Evolutionary conservation across 2,329 filamentous ascomycete species (phyloP).

Genomic region (Epichloe amarillans): DNA sequence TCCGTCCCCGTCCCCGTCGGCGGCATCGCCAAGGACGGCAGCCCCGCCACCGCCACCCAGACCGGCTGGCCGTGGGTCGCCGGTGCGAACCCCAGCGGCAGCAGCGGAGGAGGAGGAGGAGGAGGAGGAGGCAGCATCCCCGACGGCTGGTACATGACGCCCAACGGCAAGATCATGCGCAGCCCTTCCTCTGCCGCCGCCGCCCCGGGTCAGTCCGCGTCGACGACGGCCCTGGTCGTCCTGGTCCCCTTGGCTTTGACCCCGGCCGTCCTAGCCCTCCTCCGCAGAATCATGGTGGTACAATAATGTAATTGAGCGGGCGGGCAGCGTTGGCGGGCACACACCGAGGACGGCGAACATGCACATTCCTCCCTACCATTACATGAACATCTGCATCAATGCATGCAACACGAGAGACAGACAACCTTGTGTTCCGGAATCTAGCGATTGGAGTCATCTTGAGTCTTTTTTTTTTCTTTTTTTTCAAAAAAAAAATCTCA

Average conservation of each 20-base stretch:
- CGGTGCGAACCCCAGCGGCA: slow-evolving; percentile 34
- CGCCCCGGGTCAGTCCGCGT: neutral
- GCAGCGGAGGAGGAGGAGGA: too few species aligned
- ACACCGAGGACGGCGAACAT: neutral
- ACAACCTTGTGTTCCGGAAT: neutral
- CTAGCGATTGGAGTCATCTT: neutral
- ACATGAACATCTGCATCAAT: neutral
- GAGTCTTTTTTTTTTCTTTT: neutral
- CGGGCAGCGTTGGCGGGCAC: neutral
- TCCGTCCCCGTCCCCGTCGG: slow-evolving; percentile 57
- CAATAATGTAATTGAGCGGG: neutral
- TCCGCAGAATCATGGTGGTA: slow-evolving; percentile 4
- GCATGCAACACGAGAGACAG: neutral
- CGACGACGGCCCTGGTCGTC: slow-evolving; percentile 12
- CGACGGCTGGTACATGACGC: slow-evolving; percentile 67
- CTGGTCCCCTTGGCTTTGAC: slow-evolving; percentile 10
- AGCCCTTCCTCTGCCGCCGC: slow-evolving; percentile 28
- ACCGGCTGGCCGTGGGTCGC: slow-evolving; percentile 59
- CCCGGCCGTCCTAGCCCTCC: slow-evolving; percentile 12
- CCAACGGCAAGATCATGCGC: slow-evolving; percentile 67
- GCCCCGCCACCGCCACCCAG: slow-evolving; percentile 37
- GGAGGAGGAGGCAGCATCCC: slow-evolving; percentile 51
- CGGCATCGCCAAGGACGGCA: slow-evolving; percentile 47
- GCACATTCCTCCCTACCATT: neutral
- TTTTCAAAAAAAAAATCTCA: neutral